These are phyloP conservation scores for Nakaseomyces sp. DNA, from an alignment of 1,139 yeast genomes.

Conservation along the genomic window DNA sequence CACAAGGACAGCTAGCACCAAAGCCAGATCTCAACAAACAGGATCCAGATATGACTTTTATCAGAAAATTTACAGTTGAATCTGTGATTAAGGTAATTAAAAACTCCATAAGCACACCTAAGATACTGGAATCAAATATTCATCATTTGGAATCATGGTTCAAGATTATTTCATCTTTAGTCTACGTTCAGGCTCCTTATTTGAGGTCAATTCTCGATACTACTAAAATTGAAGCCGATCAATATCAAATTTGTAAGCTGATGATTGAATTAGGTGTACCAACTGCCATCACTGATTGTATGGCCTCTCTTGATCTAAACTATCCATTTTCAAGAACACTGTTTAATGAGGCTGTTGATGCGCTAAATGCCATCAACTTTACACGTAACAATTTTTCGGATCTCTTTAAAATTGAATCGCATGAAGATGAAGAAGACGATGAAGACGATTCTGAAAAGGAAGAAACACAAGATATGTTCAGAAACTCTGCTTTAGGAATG, in stretches of 20 bases:
- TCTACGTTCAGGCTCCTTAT: constrained; percentile 45
- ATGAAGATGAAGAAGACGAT: constrained; percentile 56
- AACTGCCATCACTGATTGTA: constrained; percentile 43
- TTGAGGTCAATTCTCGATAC: constrained; percentile 53
- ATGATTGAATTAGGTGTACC: constrained; percentile 63
- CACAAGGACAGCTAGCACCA: constrained; percentile 36
- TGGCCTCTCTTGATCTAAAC: constrained; percentile 62
- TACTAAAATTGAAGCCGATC: constrained; percentile 46
- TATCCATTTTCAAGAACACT: constrained; percentile 58
- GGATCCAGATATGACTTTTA: constrained; percentile 62
- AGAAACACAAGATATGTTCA: constrained; percentile 74
- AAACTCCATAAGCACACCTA: constrained; percentile 23
- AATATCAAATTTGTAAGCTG: constrained; percentile 50
- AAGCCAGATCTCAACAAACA: constrained; percentile 42
- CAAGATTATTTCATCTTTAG: constrained; percentile 24
- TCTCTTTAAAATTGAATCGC: constrained; percentile 45
- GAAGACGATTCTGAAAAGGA: constrained; percentile 59
- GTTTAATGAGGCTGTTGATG: constrained; percentile 48
- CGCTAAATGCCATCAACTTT: constrained; percentile 55
- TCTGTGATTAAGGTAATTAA: constrained; percentile 45
- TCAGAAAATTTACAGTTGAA: constrained; percentile 69
- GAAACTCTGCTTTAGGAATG: constrained; percentile 89
- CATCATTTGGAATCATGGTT: constrained; percentile 29
- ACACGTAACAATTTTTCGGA: constrained; percentile 52
- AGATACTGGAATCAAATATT: constrained; percentile 23